Evolutionary conservation across 1,139 yeast genomes (phyloP), one percentile per base, ranked within the genome.

Genomic region (Diutina pseudorugosa): DNA sequence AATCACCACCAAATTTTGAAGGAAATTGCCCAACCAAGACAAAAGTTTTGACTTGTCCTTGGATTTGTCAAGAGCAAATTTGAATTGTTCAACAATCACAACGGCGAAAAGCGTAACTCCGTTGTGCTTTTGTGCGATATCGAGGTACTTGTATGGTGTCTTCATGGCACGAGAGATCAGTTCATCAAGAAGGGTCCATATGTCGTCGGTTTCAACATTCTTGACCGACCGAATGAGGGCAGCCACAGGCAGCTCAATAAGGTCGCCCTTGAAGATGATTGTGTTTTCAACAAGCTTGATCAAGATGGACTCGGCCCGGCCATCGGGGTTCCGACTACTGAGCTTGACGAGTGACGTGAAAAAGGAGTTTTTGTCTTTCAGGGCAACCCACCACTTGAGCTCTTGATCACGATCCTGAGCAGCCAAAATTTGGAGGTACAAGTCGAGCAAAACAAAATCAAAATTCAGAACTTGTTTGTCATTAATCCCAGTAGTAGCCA

Each of bases 121-220:
- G 14, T 65, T 56, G 51, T 63, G 66, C 14, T 65, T 63, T 52
- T 77, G 78, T 1, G 87, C 73, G 55, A 73, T 61, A 62, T 91
- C 98, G 53, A 88, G 76, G 59, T 89, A 91, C 62, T 86, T 89
- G 67, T 85, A 93, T 0, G 97, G 97, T 1, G 88, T 69, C 55
- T 80, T 76, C 53, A 85, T 74, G 55, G 83, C 74, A 58, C 96
- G 75, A 1, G 89, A 72, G 27, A 88, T 74, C 0, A 86, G 71
- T 62, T 90, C 94, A 62, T 90, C 95, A 16, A 91, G 58, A 43
- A 88, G 65, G 16, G 70, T 70, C 84, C 89, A 85, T 5, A 30
- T 66, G 19, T 42, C 25, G 4, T 25, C 23, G 16, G n/a, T n/a
- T 14, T n/a, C 30, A 7, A 23, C 30, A 27, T 44, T 23, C 4